Percentiles rank a stretch among this genome's conserved stretches.
phyloP scores from a whole-genome alignment of 208 protist species.

The Acanthamoeba triangularis region DNA sequence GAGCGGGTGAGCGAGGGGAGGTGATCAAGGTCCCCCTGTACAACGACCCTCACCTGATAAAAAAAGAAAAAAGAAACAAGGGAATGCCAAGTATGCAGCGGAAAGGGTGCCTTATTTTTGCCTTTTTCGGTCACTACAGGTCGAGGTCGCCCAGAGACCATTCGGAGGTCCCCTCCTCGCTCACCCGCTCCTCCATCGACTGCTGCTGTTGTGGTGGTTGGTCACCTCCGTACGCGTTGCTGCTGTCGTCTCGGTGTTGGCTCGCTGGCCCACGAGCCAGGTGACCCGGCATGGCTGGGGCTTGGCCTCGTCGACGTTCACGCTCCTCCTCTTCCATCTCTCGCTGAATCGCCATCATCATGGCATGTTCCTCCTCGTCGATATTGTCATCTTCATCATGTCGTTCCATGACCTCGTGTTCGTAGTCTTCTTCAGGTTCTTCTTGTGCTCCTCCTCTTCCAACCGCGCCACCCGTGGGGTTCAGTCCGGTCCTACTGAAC shows the following conservation, averaged over 20 bases:
- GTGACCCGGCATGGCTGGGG: too few relatives aligned
- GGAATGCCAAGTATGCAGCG: too few relatives aligned
- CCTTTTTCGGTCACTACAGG: too few relatives aligned
- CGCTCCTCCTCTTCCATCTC: conserved; percentile 52
- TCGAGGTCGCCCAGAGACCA: too few relatives aligned
- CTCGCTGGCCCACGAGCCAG: too few relatives aligned
- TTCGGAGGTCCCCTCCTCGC: not conserved
- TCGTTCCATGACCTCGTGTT: not conserved
- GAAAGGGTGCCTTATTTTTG: too few relatives aligned
- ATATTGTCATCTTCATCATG: not conserved
- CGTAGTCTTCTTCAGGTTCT: not conserved
- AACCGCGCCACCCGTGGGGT: not conserved
- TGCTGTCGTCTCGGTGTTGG: not conserved
- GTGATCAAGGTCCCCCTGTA: too few relatives aligned
- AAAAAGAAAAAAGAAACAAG: too few relatives aligned
- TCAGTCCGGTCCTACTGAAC: not conserved
- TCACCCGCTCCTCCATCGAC: not conserved
- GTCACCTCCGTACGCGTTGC: too few relatives aligned
- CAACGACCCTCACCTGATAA: too few relatives aligned
- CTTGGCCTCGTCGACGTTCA: not conserved
- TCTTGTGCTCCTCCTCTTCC: not conserved
- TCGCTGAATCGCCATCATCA: conserved; percentile 1
- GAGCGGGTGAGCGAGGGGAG: too few relatives aligned
- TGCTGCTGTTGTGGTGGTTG: not conserved
- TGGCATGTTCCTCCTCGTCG: conserved; percentile 8